These are phyloP conservation scores for Penicillium robsamsonii DNA, from an alignment of 495 filamentous ascomycete genomes.

Conservation along the genomic window DNA sequence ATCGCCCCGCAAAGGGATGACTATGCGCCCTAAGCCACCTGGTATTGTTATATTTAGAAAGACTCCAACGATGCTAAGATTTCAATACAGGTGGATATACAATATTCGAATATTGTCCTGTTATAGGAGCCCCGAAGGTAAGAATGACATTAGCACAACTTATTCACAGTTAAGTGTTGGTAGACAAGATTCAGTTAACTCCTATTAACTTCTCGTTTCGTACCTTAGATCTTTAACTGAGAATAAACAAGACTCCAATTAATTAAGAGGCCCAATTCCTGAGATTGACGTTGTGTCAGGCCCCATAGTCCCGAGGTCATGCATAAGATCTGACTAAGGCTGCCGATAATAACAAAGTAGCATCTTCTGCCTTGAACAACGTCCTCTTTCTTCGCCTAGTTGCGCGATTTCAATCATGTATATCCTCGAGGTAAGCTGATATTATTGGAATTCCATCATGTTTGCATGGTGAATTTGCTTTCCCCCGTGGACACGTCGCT, in stretches of 20 bases:
- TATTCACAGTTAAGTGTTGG: neutral
- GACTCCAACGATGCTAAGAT: neutral
- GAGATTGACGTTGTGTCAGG: neutral
- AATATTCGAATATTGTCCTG: neutral
- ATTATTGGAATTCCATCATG: constrained; percentile 7
- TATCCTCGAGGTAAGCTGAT: constrained; percentile 42
- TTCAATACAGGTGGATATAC: neutral
- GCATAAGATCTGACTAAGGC: constrained; percentile 31
- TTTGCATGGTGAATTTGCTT: neutral
- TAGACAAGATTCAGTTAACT: neutral
- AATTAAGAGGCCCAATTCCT: neutral
- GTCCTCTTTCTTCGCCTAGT: constrained; percentile 20
- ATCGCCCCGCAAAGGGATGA: neutral
- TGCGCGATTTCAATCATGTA: constrained; percentile 36
- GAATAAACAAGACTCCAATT: neutral
- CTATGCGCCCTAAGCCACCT: neutral
- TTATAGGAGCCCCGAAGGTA: neutral
- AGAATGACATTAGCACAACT: neutral
- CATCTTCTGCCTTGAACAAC: constrained; percentile 18
- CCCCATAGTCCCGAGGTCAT: neutral
- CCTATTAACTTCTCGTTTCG: neutral
- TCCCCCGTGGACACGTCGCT: constrained; percentile 5
- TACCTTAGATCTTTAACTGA: neutral
- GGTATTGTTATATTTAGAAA: neutral
- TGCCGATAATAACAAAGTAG: constrained; percentile 31